Conservation (phyloP, 2,329 filamentous ascomycete genomes). For the Hypoxylon sp. region DNA sequence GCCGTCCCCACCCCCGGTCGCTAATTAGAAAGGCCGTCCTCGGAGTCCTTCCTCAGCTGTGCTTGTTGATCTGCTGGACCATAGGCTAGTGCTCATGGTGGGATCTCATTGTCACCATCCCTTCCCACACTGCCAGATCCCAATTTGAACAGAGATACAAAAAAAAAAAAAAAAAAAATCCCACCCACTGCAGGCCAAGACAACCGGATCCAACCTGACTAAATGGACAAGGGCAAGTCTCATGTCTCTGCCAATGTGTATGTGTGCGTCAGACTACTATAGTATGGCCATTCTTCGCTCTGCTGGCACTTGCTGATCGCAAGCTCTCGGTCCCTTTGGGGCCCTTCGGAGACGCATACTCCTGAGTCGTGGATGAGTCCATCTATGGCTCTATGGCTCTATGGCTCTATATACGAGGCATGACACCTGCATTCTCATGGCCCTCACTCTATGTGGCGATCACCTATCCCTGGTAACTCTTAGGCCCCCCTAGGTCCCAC, state of each 20-base stretch:
- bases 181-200: constrained; percentile 44
- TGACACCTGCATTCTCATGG: constrained; percentile 17
- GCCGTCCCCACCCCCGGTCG: constrained; percentile 37
- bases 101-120: constrained; percentile 38
- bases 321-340: constrained; percentile 30
- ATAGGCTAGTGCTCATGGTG: constrained; percentile 30
- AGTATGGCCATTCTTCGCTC: constrained; percentile 29
- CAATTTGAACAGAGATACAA: constrained; percentile 21
- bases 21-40: constrained; percentile 45
- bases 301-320: constrained; percentile 36
- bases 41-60: constrained; percentile 40
- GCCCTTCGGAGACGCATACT: constrained; percentile 26
- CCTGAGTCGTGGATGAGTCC: constrained; percentile 38
- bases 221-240: constrained; percentile 36
- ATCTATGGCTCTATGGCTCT: constrained; percentile 25
- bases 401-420: constrained; percentile 22
- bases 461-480: constrained; percentile 31
- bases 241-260: constrained; percentile 12
- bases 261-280: constrained; percentile 18
- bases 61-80: constrained; percentile 35
- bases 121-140: constrained; percentile 39
- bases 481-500: constrained; percentile 29
- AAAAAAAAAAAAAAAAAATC: constrained; percentile 28
- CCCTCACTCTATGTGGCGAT: constrained; percentile 34
- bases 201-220: constrained; percentile 34